Conservation (phyloP, 1,139 yeast species). For the Zygoascus hellenicus region DNA sequence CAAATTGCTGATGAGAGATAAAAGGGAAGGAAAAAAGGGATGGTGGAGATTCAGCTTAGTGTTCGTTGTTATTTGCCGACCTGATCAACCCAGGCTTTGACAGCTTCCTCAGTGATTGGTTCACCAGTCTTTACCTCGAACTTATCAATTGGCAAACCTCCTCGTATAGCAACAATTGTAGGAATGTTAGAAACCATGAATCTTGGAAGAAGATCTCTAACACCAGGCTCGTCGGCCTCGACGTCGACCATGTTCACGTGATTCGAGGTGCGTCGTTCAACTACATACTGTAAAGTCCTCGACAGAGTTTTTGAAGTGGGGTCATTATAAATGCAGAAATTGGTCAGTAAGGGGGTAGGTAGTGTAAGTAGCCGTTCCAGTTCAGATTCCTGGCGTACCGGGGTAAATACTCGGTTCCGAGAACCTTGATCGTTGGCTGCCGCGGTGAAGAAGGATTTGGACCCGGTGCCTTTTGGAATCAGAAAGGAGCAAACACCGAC, state of each 20-base stretch:
- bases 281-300: constrained; percentile 52
- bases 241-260: constrained; percentile 61
- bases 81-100: constrained; percentile 53
- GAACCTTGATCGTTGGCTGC: neutral
- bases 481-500: neutral
- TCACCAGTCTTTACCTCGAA: constrained; percentile 41
- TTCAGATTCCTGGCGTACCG: constrained; percentile 15
- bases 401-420: constrained; percentile 11
- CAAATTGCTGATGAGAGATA: too few relatives aligned
- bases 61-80: constrained; percentile 31
- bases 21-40: too few relatives aligned
- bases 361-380: constrained; percentile 37
- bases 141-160: constrained; percentile 56
- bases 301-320: constrained; percentile 58
- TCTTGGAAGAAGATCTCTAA: constrained; percentile 51
- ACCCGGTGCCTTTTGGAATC: neutral
- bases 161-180: constrained; percentile 57
- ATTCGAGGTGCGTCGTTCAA: constrained; percentile 47
- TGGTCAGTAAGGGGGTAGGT: constrained; percentile 56
- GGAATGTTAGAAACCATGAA: constrained; percentile 61
- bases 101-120: constrained; percentile 46
- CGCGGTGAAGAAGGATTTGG: neutral
- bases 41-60: neutral
- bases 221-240: constrained; percentile 60
- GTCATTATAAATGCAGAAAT: constrained; percentile 69